phyloP scores from a whole-genome alignment of 2,329 filamentous ascomycete species.

The Aspergillus carbonarius region DNA sequence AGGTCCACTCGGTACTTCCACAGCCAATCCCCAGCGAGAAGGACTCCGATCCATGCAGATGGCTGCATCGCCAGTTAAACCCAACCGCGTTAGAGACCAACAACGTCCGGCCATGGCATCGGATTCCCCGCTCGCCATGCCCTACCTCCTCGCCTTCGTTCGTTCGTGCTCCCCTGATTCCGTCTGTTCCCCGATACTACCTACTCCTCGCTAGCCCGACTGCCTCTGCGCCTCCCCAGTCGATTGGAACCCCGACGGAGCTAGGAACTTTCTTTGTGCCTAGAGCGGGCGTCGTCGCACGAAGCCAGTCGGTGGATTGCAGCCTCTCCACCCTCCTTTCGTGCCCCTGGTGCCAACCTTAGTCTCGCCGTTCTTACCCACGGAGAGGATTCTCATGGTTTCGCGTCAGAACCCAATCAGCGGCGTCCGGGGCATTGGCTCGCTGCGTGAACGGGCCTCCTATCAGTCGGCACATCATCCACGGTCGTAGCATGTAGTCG shows the following conservation, averaged over 20 bases:
- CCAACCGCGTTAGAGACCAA: not conserved
- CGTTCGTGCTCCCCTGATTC: not conserved
- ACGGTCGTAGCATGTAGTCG: slow-evolving; percentile 1
- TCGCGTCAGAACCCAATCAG: slow-evolving; percentile 17
- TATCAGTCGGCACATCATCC: slow-evolving; percentile 10
- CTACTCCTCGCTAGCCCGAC: not conserved
- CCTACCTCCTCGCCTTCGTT: not conserved
- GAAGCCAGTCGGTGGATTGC: slow-evolving; percentile 6
- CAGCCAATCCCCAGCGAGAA: not conserved
- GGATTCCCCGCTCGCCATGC: not conserved
- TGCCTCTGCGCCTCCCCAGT: not conserved
- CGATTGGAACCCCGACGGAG: slow-evolving; percentile 11
- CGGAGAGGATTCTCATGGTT: not conserved
- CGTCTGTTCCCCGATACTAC: not conserved
- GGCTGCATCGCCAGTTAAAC: not conserved
- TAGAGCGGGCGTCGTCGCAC: slow-evolving; percentile 3
- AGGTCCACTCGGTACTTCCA: not conserved
- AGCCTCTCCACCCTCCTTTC: slow-evolving; percentile 10
- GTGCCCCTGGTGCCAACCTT: slow-evolving; percentile 17
- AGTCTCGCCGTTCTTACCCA: slow-evolving; percentile 7
- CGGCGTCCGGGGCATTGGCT: slow-evolving; percentile 4
- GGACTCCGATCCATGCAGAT: not conserved
- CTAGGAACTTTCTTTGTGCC: slow-evolving; percentile 8
- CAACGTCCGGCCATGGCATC: not conserved
- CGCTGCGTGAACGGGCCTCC: slow-evolving; percentile 22